Evolutionary conservation across 495 filamentous ascomycete species (phyloP).

Genomic region (Cladorrhinum samala): DNA sequence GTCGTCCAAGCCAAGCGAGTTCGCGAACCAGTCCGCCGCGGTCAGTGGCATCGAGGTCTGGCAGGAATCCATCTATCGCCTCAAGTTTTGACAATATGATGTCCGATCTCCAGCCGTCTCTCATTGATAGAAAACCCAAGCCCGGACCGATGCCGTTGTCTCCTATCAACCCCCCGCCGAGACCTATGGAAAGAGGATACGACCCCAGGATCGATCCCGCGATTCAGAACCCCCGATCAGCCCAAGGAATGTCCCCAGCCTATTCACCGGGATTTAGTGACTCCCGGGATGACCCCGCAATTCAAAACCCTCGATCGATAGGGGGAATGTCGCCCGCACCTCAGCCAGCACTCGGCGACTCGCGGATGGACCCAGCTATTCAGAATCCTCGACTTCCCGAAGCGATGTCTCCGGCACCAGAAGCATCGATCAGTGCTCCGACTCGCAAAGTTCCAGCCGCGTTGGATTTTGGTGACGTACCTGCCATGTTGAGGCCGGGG

Average conservation of each 20-base stretch:
- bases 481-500: constrained; percentile 1
- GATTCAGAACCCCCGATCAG: constrained; percentile 13
- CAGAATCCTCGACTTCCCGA: no score
- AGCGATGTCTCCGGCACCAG: no score
- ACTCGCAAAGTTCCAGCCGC: background rate
- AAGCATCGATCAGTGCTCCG: no score
- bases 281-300: constrained; percentile 3
- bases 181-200: constrained; percentile 29
- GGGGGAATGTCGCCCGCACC: background rate
- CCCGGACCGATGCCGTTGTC: constrained; percentile 5
- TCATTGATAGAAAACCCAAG: constrained; percentile 29
- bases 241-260: constrained; percentile 15
- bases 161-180: constrained; percentile 24
- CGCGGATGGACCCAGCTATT: no score
- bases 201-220: constrained; percentile 32
- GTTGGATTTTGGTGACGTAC: background rate
- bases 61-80: constrained; percentile 33
- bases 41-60: constrained; percentile 35
- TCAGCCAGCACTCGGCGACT: no score
- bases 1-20: constrained; percentile 59
- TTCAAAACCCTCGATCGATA: background rate
- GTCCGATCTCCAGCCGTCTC: constrained; percentile 47
- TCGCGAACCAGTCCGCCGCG: constrained; percentile 62
- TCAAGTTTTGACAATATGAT: constrained; percentile 44
- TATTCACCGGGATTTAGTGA: constrained; percentile 18